Evolutionary conservation across 2,329 filamentous ascomycete genomes (phyloP).

Genomic region (Colletotrichum lupini): DNA sequence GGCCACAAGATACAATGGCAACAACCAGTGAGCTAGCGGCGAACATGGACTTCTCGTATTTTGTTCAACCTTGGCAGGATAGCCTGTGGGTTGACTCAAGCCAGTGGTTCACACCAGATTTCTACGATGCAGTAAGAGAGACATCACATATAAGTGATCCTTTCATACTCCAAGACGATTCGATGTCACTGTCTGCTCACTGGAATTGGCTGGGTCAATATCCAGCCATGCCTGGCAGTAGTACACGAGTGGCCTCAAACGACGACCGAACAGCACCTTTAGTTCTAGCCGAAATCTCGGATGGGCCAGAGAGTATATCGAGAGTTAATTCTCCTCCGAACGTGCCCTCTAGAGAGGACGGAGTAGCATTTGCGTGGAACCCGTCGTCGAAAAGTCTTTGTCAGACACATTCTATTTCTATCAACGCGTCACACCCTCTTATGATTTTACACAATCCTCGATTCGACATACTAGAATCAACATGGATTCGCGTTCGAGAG

Average conservation of each 20-base stretch:
- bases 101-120: slow-evolving; percentile 14
- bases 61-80: background rate
- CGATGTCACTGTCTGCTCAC: background rate
- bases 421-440: background rate
- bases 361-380: slow-evolving; percentile 10
- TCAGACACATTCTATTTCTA: background rate
- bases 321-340: slow-evolving; percentile 11
- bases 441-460: background rate
- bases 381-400: background rate
- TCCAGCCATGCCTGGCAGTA: too few relatives aligned
- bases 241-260: too few relatives aligned
- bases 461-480: background rate
- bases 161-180: background rate
- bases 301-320: background rate
- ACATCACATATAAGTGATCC: background rate
- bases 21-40: too few relatives aligned
- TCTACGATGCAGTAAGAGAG: slow-evolving; percentile 10
- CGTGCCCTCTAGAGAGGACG: slow-evolving; percentile 13
- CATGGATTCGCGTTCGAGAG: background rate
- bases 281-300: background rate
- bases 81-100: background rate
- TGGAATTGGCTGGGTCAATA: slow-evolving; percentile 6
- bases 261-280: background rate
- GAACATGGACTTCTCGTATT: background rate
- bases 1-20: too few relatives aligned